phyloP scores from a whole-genome alignment of 176 grass and related monocot species.

The Otatea glauca region DNA sequence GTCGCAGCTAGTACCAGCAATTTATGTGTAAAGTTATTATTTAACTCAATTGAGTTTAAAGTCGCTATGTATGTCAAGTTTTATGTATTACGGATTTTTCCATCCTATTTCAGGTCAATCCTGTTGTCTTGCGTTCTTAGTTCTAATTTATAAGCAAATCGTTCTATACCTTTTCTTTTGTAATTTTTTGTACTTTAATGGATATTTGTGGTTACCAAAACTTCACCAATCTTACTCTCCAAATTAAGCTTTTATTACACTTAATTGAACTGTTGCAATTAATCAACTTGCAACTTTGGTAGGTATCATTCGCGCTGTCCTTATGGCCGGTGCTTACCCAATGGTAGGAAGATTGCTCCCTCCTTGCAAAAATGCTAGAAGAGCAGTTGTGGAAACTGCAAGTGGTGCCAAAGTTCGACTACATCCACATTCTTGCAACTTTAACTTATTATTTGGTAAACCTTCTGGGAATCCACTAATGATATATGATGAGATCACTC shows the following conservation, averaged over 20 bases:
- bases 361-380: conserved; percentile 54
- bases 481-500: conserved; percentile 90
- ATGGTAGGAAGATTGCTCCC: conserved; percentile 86
- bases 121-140: not conserved
- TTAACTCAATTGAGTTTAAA: not conserved
- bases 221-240: not conserved
- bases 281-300: conserved; percentile 32
- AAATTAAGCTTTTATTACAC: not conserved
- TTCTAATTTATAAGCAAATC: conserved; percentile 24
- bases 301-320: conserved; percentile 90
- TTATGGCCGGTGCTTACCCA: conserved; percentile 81
- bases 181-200: conserved; percentile 10
- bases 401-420: conserved; percentile 88
- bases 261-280: conserved; percentile 13
- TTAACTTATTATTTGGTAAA: conserved; percentile 58
- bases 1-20: not conserved
- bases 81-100: not conserved
- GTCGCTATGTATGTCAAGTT: not conserved
- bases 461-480: conserved; percentile 58
- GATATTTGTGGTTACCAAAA: not conserved
- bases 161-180: not conserved
- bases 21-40: conserved; percentile 10
- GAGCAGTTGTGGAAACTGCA: conserved; percentile 66
- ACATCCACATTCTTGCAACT: conserved; percentile 84
- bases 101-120: not conserved